phyloP scores from a whole-genome alignment of 1,139 yeast species.

The Taphrina populina region DNA sequence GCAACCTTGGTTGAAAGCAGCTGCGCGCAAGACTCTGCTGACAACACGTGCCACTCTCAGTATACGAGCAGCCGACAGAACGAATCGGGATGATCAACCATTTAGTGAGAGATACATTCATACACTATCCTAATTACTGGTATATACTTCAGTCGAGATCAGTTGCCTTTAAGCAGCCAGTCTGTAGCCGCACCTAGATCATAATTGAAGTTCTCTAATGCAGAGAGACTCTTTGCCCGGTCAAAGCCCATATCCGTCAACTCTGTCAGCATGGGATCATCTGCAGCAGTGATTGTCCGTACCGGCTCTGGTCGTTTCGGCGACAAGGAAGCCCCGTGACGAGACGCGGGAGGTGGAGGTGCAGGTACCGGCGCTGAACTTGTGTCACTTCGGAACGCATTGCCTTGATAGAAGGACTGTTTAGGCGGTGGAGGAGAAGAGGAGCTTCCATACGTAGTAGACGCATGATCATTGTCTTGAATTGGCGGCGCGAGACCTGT shows the following conservation, averaged over 20 bases:
- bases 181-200: conserved; percentile 83
- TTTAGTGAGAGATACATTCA: too few species aligned
- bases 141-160: too few species aligned
- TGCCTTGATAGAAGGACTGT: too few species aligned
- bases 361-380: conserved; percentile 14
- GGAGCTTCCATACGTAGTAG: not conserved
- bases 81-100: too few species aligned
- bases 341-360: conserved; percentile 13
- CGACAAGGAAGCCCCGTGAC: conserved; percentile 17
- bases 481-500: conserved; percentile 15
- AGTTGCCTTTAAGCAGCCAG: conserved; percentile 58
- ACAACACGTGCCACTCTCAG: too few species aligned
- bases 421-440: not conserved
- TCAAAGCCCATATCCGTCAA: conserved; percentile 88
- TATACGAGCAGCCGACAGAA: too few species aligned
- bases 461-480: not conserved
- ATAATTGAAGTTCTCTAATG: conserved; percentile 69
- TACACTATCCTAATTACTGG: too few species aligned
- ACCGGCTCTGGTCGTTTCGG: conserved; percentile 25
- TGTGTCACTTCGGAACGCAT: too few species aligned
- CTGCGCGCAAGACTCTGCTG: too few species aligned
- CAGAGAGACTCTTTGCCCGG: conserved; percentile 61
- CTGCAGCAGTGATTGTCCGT: conserved; percentile 22
- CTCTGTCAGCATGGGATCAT: conserved; percentile 52
- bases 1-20: too few species aligned